Evolutionary conservation across 2,329 filamentous ascomycete species (phyloP), one percentile per base, ranked within the genome.

Genomic region (Penicillium sp.): DNA sequence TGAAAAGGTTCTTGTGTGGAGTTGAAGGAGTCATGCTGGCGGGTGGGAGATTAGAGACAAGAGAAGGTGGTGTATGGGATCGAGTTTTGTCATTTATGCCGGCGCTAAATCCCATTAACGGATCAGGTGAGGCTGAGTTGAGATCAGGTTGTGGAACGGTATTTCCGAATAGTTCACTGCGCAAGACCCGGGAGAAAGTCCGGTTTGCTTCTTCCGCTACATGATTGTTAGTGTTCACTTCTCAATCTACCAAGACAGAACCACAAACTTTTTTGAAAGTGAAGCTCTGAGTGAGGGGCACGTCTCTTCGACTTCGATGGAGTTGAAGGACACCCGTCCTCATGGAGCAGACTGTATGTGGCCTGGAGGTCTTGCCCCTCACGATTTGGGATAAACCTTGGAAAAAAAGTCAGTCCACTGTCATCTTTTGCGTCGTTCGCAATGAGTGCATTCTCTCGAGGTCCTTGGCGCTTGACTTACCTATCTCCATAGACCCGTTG

Each of bases 1-100:
- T 91, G 72, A 99, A 98, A 39, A 99, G 85, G 65, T 99, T 99
- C 78, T 97, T 98, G 75, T 96, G 92, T 10, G 95, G 95, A 4
- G 95, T 99, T 1, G 93, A 96, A 0, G 95, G 95, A 0, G 93
- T 96, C 57, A 95, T 82, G 55, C 86, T 81, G 27, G 83, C 88
- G 1, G 89, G 84, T 11, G 90, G 87, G n/a, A 92, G 76, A 24
- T 84, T 81, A 13, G 86, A 80, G 14, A 86, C 79, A 65, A 87
- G 86, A 57, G 83, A 86, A 26, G 93, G 93, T 46, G 93, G 93
- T 6, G 93, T 97, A 64, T 89, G 87, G 49, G 90, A 89, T 68
- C 90, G 84, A 50, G 86, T 89, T 50, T 87, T 85, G 71, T 90
- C 86, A 60, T 85, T 83, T 59, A 80, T 76, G 13, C 75, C 77